Percentiles rank a stretch among this genome's conserved stretches.
Evolutionary conservation across 176 grass and related monocot species (phyloP).

Genomic region (Saccharum officinarum): DNA sequence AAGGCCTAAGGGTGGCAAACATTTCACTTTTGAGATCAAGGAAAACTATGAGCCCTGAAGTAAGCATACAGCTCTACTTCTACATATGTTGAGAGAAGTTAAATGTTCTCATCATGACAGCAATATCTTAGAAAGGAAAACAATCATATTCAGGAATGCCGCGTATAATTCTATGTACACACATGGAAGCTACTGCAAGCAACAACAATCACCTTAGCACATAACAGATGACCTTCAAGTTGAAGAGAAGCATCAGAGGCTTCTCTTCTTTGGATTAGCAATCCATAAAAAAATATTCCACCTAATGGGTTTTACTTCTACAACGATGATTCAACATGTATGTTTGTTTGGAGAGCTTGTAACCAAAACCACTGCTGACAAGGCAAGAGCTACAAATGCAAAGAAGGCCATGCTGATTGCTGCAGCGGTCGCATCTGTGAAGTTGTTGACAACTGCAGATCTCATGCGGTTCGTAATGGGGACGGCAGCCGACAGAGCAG

Average conservation of each 20-base stretch:
- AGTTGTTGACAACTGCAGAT: conserved; percentile 64
- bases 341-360: conserved; percentile 75
- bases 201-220: conserved; percentile 29
- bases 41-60: not conserved
- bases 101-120: not conserved
- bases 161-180: conserved; percentile 40
- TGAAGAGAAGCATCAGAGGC: conserved; percentile 18
- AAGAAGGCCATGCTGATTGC: conserved; percentile 92
- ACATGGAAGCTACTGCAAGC: conserved; percentile 24
- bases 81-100: conserved; percentile 14
- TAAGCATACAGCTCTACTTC: not conserved
- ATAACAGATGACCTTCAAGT: not conserved
- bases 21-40: not conserved
- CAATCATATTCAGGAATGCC: not conserved
- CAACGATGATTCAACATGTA: conserved; percentile 63
- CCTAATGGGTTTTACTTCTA: conserved; percentile 21
- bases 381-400: conserved; percentile 64
- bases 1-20: not conserved
- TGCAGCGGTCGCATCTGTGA: conserved; percentile 66
- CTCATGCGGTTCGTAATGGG: conserved; percentile 92
- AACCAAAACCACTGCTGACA: conserved; percentile 72
- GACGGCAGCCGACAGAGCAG: conserved; percentile 70
- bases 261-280: conserved; percentile 19
- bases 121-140: conserved; percentile 7
- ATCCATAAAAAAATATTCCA: conserved; percentile 15